Evolutionary conservation across 2,329 filamentous ascomycete genomes (phyloP).

Genomic region (Arthrocladium fulminans): DNA sequence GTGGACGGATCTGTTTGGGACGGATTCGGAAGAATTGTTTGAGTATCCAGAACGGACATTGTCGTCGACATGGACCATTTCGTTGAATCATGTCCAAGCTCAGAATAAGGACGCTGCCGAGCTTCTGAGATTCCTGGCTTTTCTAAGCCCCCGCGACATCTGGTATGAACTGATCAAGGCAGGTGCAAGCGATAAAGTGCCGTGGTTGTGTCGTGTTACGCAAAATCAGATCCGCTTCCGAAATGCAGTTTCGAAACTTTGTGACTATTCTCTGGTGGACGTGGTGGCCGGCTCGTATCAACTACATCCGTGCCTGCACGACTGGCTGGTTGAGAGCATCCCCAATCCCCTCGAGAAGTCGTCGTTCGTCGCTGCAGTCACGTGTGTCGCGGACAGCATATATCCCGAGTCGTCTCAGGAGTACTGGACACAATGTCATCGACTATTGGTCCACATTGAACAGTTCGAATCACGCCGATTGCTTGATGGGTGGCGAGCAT

Average conservation of each 20-base stretch:
- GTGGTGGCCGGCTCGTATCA: not conserved
- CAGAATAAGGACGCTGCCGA: constrained; percentile 22
- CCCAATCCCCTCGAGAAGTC: not conserved
- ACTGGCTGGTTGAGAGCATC: not conserved
- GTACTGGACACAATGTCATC: no score
- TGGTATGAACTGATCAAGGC: constrained; percentile 35
- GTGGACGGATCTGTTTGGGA: constrained; percentile 1
- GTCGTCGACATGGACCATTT: constrained; percentile 9
- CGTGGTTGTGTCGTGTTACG: constrained; percentile 1
- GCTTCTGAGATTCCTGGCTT: constrained; percentile 36
- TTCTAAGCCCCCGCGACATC: constrained; percentile 36
- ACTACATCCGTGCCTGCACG: constrained; percentile 7
- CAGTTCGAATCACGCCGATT: no score
- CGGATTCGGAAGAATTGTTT: not conserved
- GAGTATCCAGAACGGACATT: constrained; percentile 7
- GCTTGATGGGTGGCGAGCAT: no score
- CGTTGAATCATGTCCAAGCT: not conserved
- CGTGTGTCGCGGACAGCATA: not conserved
- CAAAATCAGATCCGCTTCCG: constrained; percentile 3
- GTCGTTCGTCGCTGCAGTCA: not conserved
- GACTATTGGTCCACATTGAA: no score
- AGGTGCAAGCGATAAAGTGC: not conserved
- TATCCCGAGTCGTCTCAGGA: no score
- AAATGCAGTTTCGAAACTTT: constrained; percentile 1
- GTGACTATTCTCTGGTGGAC: constrained; percentile 5